Base-by-base conservation (phyloP, 2,329 filamentous ascomycete species). In the Intubia oerlemansii region DNA sequence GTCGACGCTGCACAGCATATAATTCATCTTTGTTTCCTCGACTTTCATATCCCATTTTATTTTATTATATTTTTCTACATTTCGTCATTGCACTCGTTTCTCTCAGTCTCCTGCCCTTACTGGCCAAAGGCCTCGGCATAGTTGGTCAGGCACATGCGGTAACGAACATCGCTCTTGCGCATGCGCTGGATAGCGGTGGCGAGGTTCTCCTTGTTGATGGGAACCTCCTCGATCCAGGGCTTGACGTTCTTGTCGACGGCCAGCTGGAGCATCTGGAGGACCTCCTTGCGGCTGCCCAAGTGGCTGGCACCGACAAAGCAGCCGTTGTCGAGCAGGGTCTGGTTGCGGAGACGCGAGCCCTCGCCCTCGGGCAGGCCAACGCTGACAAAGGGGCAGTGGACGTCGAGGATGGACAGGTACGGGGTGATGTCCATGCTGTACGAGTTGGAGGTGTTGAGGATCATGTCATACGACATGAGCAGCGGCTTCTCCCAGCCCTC, bases 311-410 rank as follows among this genome's bases (percentile, higher is more conserved):
- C 70, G 41, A 82, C 73, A 41, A 76, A 59, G 47, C 66, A 68
- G 24, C 80, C 80, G 51, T 85, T 90, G 38, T 50, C 50, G 34
- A 79, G 59, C 42, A 91, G 74, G 44, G 68, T 67, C 56, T 82
- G 75, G 28, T 76, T 72, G 52, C 66, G 70, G 39, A 88, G 60
- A 31, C 59, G 52, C 32, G 78, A 67, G 9, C 79, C 67, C 25
- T 73, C 68, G 36, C 79, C 74, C 45, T 82, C 77, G 4, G 79
- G 79, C 43, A 88, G 59, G 24, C 78, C 79, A 30, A 85, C 76
- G 42, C 65, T 77, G 47, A 85, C 66, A 67, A 77, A 88, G 44
- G 62, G 65, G 33, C 75, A 78, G 53, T 82, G 77, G 32, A 85
- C 71, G 51, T 85, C 81, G 46, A 90, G 63, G 42, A 82, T 64